phyloP scores from a whole-genome alignment of 2,329 filamentous ascomycete genomes.

The Fusarium praegraminearum region DNA sequence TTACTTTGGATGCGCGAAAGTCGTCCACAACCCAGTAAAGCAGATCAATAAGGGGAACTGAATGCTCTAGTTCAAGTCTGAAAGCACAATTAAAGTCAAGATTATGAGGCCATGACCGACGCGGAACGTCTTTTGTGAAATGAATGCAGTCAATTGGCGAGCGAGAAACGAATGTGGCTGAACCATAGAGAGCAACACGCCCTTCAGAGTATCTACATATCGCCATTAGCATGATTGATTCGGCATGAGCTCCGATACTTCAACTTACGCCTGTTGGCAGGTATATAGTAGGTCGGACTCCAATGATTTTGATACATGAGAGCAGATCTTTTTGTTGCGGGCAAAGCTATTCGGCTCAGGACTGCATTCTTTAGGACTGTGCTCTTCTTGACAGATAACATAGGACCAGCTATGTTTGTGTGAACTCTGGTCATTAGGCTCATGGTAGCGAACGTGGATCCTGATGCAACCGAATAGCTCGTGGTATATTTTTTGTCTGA shows the following conservation, averaged over 20 bases:
- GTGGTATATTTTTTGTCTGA: neutral
- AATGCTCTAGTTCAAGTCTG: neutral
- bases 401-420: neutral
- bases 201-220: neutral
- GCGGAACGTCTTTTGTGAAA: neutral
- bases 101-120: neutral
- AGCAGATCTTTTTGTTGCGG: neutral
- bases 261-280: neutral
- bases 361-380: neutral
- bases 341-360: neutral
- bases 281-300: neutral
- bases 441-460: neutral
- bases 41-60: neutral
- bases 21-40: neutral
- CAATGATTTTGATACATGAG: neutral
- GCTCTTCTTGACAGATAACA: neutral
- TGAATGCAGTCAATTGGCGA: neutral
- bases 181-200: neutral
- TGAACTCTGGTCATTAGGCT: neutral
- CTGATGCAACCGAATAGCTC: neutral
- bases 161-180: neutral
- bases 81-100: neutral
- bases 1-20: neutral
- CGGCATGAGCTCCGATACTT: neutral
- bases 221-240: neutral